These are phyloP conservation scores for Chaetomidium leptoderma DNA, from an alignment of 495 filamentous ascomycete species.

Conservation along the genomic window DNA sequence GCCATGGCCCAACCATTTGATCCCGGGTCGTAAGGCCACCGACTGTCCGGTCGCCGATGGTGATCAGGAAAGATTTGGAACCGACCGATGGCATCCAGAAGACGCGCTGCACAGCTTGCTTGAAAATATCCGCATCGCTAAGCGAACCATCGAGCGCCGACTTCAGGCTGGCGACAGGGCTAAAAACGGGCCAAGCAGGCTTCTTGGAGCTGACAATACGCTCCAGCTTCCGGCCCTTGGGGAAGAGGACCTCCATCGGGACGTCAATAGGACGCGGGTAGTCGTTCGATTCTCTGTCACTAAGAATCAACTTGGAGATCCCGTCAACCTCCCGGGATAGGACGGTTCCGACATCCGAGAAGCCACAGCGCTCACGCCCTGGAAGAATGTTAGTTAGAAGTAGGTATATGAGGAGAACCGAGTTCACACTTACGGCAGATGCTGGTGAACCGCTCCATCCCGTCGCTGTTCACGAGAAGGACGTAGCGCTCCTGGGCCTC, in stretches of 20 bases:
- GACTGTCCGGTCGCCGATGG: slow-evolving; percentile 88
- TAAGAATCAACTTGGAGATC: slow-evolving; percentile 68
- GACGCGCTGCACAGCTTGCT: slow-evolving; percentile 72
- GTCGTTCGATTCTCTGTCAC: slow-evolving; percentile 74
- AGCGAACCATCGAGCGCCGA: slow-evolving; percentile 45
- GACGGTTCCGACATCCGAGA: slow-evolving; percentile 84
- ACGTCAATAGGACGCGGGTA: slow-evolving; percentile 80
- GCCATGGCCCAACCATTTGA: slow-evolving; percentile 96
- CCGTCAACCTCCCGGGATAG: slow-evolving; percentile 57
- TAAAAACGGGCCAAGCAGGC: slow-evolving; percentile 64
- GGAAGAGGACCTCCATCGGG: slow-evolving; percentile 87
- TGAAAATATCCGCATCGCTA: slow-evolving; percentile 61
- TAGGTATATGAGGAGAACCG: background rate
- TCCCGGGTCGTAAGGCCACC: slow-evolving; percentile 84
- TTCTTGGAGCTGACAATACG: slow-evolving; percentile 71
- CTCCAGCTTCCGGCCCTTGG: slow-evolving; percentile 81
- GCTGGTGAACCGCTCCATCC: slow-evolving; percentile 74
- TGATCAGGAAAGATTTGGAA: slow-evolving; percentile 95
- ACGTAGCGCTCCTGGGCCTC: slow-evolving; percentile 97
- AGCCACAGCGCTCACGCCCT: slow-evolving; percentile 82
- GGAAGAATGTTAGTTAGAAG: slow-evolving; percentile 6
- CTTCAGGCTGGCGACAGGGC: slow-evolving; percentile 49
- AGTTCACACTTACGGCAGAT: slow-evolving; percentile 64
- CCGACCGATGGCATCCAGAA: slow-evolving; percentile 83
- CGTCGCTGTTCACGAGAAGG: slow-evolving; percentile 69